phyloP scores from a whole-genome alignment of 768 basidiomycete genomes.

The Amanita thiersii region DNA sequence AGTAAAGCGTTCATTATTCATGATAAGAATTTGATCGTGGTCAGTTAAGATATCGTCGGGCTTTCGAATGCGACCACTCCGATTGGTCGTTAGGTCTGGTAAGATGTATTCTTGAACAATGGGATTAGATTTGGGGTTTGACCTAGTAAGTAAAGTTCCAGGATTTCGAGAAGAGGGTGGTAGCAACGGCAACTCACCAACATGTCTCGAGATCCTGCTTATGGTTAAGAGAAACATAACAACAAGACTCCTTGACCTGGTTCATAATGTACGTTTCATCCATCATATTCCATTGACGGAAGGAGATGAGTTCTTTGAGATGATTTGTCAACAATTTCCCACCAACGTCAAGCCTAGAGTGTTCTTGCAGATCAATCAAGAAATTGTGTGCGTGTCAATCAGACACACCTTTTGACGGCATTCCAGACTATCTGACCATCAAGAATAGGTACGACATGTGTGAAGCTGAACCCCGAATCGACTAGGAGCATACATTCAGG shows the following conservation, averaged over 20 bases:
- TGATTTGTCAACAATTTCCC: constrained; percentile 95
- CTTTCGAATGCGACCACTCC: constrained; percentile 46
- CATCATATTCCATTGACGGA: constrained; percentile 98
- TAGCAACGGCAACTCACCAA: constrained; percentile 44
- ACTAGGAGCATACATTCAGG: constrained; percentile 80
- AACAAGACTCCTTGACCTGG: constrained; percentile 84
- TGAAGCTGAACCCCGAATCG: constrained; percentile 92
- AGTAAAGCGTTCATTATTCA: constrained; percentile 88
- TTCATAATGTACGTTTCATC: constrained; percentile 94
- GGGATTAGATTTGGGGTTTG: constrained; percentile 46
- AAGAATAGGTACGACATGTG: constrained; percentile 83
- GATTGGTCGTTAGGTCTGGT: constrained; percentile 74
- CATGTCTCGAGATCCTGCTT: constrained; percentile 66
- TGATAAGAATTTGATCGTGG: constrained; percentile 64
- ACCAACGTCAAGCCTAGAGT: constrained; percentile 79
- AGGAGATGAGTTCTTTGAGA: constrained; percentile 88
- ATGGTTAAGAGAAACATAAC: constrained; percentile 76
- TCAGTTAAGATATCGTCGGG: constrained; percentile 45
- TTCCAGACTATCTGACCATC: constrained; percentile 67
- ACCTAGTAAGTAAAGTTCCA: constrained; percentile 29
- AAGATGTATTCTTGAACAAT: constrained; percentile 87
- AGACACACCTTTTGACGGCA: constrained; percentile 69
- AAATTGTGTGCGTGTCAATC: constrained; percentile 7
- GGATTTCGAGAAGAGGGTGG: background rate
- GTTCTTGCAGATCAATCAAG: constrained; percentile 10